Conservation (phyloP, 257 asterid species). For the Nicotiana noctiflora region DNA sequence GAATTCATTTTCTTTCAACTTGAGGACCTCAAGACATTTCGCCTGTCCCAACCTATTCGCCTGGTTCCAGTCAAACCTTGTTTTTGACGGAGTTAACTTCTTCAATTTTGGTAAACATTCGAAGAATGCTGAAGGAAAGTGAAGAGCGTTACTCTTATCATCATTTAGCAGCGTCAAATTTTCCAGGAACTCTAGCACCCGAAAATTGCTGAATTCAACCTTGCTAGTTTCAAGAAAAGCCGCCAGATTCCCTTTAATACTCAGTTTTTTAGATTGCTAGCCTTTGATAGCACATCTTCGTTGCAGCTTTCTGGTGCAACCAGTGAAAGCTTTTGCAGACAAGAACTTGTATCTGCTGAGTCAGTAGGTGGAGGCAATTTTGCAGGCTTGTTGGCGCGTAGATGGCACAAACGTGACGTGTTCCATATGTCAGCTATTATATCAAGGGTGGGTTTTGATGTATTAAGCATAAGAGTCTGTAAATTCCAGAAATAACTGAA, state of each 20-base stretch:
- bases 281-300: constrained; percentile 36
- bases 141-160: constrained; percentile 19
- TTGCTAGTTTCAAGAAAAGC: constrained; percentile 14
- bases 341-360: constrained; percentile 10
- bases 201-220: constrained; percentile 32
- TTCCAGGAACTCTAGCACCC: constrained; percentile 30
- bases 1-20: constrained; percentile 14
- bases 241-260: constrained; percentile 38
- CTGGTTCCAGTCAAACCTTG: constrained; percentile 40
- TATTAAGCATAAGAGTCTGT: neutral
- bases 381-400: constrained; percentile 28
- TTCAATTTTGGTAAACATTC: constrained; percentile 38
- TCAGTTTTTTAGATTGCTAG: constrained; percentile 42
- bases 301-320: constrained; percentile 57
- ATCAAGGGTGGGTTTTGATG: neutral
- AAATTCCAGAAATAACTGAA: neutral
- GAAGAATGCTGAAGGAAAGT: constrained; percentile 27
- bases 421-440: neutral
- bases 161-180: constrained; percentile 41
- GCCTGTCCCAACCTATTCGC: constrained; percentile 37
- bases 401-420: neutral
- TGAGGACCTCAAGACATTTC: constrained; percentile 39
- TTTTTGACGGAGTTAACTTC: constrained; percentile 36
- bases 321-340: constrained; percentile 46
- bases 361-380: constrained; percentile 24